phyloP scores from a whole-genome alignment of 2,329 filamentous ascomycete genomes.

The Phialemonium atrogriseum region DNA sequence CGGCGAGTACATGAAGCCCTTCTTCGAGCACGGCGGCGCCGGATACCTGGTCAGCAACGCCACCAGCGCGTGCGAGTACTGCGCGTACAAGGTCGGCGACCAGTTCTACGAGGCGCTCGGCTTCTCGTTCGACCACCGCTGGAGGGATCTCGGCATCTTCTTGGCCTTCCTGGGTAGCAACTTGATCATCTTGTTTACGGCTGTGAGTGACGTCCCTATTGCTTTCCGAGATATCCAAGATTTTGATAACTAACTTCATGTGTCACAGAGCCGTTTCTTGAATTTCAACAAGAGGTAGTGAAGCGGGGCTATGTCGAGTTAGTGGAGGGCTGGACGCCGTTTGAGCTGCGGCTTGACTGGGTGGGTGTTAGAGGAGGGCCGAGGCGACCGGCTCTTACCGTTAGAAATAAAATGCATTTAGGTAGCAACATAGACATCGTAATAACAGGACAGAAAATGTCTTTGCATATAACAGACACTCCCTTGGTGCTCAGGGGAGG shows the following conservation, averaged over 20 bases:
- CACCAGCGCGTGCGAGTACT: conserved; percentile 67
- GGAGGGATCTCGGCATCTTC: conserved; percentile 78
- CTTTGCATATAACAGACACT: too few relatives aligned
- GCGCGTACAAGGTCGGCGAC: conserved; percentile 71
- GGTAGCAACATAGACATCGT: too few relatives aligned
- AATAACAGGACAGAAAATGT: too few relatives aligned
- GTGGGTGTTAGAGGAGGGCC: too few relatives aligned
- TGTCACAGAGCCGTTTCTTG: conserved; percentile 39
- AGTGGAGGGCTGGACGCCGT: too few relatives aligned
- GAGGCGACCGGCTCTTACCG: too few relatives aligned
- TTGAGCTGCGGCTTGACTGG: too few relatives aligned
- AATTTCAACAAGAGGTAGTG: conserved; percentile 43
- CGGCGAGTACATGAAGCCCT: conserved; percentile 65
- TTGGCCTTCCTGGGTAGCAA: conserved; percentile 71
- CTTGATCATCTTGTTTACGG: conserved; percentile 50
- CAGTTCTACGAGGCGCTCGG: conserved; percentile 66
- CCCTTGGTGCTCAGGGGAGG: too few relatives aligned
- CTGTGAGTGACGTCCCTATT: conserved; percentile 30
- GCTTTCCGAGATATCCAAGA: neutral
- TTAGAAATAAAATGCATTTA: too few relatives aligned
- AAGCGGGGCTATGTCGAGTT: too few relatives aligned
- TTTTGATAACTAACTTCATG: conserved; percentile 8
- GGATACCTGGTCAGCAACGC: conserved; percentile 65
- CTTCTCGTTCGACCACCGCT: conserved; percentile 60
- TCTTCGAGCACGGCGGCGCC: conserved; percentile 58